A percentile compares a stretch with the other conserved stretches of the same genome.
Evolutionary conservation across 495 filamentous ascomycete species (phyloP).

Genomic region (Apiosordaria backusii): DNA sequence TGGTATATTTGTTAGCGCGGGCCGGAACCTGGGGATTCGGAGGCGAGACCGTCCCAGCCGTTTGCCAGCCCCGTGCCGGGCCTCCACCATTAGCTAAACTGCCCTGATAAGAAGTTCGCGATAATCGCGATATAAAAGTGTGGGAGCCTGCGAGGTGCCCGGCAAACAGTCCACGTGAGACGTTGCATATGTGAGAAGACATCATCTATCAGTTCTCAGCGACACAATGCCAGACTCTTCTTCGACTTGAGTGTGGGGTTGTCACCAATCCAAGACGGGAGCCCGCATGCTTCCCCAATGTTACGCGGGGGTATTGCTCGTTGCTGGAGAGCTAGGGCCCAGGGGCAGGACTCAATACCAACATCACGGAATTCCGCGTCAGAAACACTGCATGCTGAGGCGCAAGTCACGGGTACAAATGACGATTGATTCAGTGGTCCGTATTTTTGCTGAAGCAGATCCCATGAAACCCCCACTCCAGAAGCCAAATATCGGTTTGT

Average conservation of each 20-base stretch:
- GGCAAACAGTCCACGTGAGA: slow-evolving; percentile 19
- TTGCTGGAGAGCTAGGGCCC: not conserved
- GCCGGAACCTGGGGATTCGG: not conserved
- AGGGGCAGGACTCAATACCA: not conserved
- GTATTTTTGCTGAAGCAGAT: not conserved
- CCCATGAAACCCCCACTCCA: not conserved
- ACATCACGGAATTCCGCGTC: not conserved
- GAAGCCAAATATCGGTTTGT: slow-evolving; percentile 8
- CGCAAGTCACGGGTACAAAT: not conserved
- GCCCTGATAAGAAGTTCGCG: slow-evolving; percentile 30
- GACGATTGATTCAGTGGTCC: not conserved
- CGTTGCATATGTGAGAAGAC: slow-evolving; percentile 17
- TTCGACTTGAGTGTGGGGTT: not conserved
- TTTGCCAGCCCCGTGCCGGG: slow-evolving; percentile 17
- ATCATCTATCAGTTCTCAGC: not conserved
- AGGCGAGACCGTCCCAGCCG: not conserved
- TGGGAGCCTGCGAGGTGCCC: slow-evolving; percentile 6
- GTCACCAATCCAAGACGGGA: not conserved
- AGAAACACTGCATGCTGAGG: slow-evolving; percentile 3
- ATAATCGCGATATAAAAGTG: not conserved
- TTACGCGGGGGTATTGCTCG: not conserved
- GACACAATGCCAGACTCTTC: not conserved
- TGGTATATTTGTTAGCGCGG: not conserved
- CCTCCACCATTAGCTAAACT: slow-evolving; percentile 32
- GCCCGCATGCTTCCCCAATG: not conserved